A percentile compares a stretch with the other conserved stretches of the same genome.
Evolutionary conservation across 306 rosid species (phyloP).

Genomic region (Cucurbita maxima): DNA sequence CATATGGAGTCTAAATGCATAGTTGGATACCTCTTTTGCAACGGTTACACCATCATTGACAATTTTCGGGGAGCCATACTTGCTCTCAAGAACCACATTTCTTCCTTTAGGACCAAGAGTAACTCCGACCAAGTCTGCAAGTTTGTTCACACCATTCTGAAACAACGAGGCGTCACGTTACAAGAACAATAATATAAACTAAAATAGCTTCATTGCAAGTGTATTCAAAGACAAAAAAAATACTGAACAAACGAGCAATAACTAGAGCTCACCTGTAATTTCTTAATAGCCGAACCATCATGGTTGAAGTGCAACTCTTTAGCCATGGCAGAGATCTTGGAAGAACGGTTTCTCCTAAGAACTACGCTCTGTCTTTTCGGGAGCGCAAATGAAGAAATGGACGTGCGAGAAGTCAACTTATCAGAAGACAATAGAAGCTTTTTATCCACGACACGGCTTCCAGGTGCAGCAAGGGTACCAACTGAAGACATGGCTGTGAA

Average conservation of each 20-base stretch:
- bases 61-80: slow-evolving; percentile 94
- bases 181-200: neutral
- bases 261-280: slow-evolving; percentile 34
- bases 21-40: slow-evolving; percentile 62
- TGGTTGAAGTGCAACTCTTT: slow-evolving; percentile 87
- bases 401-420: slow-evolving; percentile 48
- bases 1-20: neutral
- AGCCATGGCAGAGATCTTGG: slow-evolving; percentile 79
- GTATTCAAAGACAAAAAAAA: neutral
- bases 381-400: slow-evolving; percentile 45
- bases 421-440: slow-evolving; percentile 17
- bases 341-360: slow-evolving; percentile 20
- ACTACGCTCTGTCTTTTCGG: slow-evolving; percentile 25
- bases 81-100: slow-evolving; percentile 94
- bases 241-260: neutral
- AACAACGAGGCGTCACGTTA: neutral
- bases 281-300: slow-evolving; percentile 89
- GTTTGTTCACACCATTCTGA: slow-evolving; percentile 94
- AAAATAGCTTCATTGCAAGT: neutral
- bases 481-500: slow-evolving; percentile 52
- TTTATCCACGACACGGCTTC: slow-evolving; percentile 20
- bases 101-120: slow-evolving; percentile 99
- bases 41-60: slow-evolving; percentile 98
- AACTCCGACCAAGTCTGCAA: slow-evolving; percentile 94
- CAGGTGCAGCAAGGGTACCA: slow-evolving; percentile 36